phyloP scores from a whole-genome alignment of 2,329 filamentous ascomycete genomes.

The Colletotrichum sublineola region DNA sequence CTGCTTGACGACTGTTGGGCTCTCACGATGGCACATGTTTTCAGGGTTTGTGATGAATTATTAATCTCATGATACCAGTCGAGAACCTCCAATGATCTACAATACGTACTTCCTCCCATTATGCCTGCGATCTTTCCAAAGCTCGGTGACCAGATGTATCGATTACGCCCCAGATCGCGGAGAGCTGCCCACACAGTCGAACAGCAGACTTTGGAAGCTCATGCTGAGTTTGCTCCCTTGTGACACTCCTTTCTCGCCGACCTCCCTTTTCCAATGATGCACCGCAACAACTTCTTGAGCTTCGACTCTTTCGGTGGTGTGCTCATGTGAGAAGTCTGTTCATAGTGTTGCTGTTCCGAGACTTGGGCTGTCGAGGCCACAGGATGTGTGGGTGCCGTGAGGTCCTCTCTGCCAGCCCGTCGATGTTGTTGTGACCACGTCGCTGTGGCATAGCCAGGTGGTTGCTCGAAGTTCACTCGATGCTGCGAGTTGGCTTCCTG shows the following conservation, averaged over 20 bases:
- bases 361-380: not conserved
- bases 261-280: not conserved
- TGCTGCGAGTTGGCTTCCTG: accelerated
- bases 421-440: not conserved
- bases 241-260: not conserved
- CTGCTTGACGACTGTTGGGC: not conserved
- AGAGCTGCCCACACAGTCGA: not conserved
- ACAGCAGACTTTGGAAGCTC: not conserved
- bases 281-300: not conserved
- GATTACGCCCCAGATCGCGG: conserved; percentile 3
- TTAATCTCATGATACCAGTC: conserved; percentile 26
- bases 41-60: conserved; percentile 11
- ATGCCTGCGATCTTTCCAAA: conserved; percentile 34
- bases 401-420: not conserved
- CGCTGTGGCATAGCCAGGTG: conserved; percentile 1
- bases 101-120: conserved; percentile 33
- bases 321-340: not conserved
- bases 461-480: not conserved
- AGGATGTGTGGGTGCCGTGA: not conserved
- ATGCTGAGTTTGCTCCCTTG: not conserved
- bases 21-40: not conserved
- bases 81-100: conserved; percentile 33
- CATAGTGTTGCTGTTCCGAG: not conserved
- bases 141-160: conserved; percentile 19
- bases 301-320: not conserved